Base-by-base conservation (phyloP, 441 rosid genomes). In the Isatis lusitanica region DNA sequence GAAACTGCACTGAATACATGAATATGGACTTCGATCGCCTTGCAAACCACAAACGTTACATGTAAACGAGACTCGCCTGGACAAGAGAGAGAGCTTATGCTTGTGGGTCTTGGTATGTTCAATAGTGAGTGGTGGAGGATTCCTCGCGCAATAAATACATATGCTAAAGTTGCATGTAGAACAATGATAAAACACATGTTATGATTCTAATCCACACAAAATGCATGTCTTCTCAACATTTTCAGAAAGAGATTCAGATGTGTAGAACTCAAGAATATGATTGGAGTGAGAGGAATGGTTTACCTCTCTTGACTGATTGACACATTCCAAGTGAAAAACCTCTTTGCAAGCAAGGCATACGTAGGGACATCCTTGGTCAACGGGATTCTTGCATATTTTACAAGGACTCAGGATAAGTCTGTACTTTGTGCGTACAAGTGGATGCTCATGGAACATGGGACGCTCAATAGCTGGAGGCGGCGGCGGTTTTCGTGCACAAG, bases 371-470 rank as follows among this genome's bases (percentile, higher is more conserved):
- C 35, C 58, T 52, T 26, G 36, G 0, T 12, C 17, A 13, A 52
- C 7, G 12, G 1, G 4, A 52, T 0, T 6, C 16, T 52, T 52
- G 58, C 35, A 52, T 26, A 52, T 52, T 52, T 52, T 26, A 52
- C 58, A 52, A 52, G 58, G 58, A 26, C 5, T 3, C 58, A 21
- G 21, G 56, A 21, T n/a, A 31, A 7, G 56, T n/a, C n/a, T 26
- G 3, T 31, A 10, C 16, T 52, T 26, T 26, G 58, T 12, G 58
- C 35, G 58, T 16, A 52, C 16, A n/a, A 52, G 9, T 26, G 58
- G 6, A 52, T 52, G 58, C 58, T 52, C 58, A 52, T 52, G 58
- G 15, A 52, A 52, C 35, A 52, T 52, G 2, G 58, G 58, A 52
- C 26, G 58, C 33, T 52, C 58, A 52, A 52, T 52, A 26, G 58